Evolutionary conservation across 73 alveolate species (phyloP).

Genomic region (Paramecium sexaurelia): DNA sequence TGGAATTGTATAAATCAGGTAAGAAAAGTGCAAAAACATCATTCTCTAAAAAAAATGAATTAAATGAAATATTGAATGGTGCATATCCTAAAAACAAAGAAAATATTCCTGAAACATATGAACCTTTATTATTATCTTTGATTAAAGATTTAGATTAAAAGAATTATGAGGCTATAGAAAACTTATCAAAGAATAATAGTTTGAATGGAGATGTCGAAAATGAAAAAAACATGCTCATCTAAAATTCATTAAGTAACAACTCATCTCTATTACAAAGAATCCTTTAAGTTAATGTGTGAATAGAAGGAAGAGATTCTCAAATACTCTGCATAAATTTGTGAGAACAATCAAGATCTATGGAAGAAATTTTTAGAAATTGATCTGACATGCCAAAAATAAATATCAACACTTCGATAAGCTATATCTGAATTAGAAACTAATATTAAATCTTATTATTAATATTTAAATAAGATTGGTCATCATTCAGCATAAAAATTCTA

Average conservation of each 20-base stretch:
- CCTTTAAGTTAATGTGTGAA: background rate
- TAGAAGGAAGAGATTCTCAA: background rate
- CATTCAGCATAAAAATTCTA: background rate
- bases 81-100: constrained; percentile 43
- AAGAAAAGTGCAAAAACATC: constrained; percentile 43
- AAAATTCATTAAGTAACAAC: constrained; percentile 7
- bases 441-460: background rate
- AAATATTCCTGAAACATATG: constrained; percentile 6
- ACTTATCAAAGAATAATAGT: background rate
- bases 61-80: constrained; percentile 21
- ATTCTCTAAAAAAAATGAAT: background rate
- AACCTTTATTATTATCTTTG: background rate
- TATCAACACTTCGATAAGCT: background rate
- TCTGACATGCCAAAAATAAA: constrained; percentile 3
- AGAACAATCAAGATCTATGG: constrained; percentile 44
- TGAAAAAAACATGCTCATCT: background rate
- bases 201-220: background rate
- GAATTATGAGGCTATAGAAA: background rate
- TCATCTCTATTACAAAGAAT: background rate
- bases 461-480: background rate
- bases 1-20: constrained; percentile 31
- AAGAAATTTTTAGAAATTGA: constrained; percentile 33
- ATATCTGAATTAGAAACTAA: background rate
- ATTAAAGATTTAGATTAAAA: background rate
- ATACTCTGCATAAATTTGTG: background rate